Evolutionary conservation across 2,329 filamentous ascomycete genomes (phyloP).

Genomic region (Tolypocladium ovalisporum): DNA sequence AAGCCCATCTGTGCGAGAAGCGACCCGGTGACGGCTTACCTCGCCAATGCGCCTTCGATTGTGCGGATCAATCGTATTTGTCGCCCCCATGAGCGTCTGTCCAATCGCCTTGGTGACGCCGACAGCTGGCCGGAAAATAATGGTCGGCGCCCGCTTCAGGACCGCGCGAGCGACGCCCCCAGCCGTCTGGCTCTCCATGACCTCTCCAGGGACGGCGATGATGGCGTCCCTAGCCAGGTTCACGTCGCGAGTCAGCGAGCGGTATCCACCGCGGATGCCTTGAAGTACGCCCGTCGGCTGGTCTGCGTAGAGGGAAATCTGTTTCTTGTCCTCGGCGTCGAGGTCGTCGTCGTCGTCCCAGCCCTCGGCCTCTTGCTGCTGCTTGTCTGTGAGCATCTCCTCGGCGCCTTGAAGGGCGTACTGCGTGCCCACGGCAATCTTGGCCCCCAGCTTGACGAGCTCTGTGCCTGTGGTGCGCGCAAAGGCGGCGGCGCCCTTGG

Average conservation of each 20-base stretch:
- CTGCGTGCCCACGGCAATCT: constrained; percentile 88
- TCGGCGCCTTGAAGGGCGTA: constrained; percentile 87
- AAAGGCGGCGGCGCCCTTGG: constrained; percentile 83
- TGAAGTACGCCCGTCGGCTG: constrained; percentile 84
- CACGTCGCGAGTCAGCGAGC: constrained; percentile 77
- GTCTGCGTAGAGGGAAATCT: constrained; percentile 85
- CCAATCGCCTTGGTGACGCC: constrained; percentile 82
- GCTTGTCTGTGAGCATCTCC: constrained; percentile 51
- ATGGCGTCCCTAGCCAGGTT: constrained; percentile 80
- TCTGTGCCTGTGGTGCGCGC: constrained; percentile 89
- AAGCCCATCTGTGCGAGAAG: neutral
- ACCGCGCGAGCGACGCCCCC: constrained; percentile 71
- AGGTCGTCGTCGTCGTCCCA: constrained; percentile 48
- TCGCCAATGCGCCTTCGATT: constrained; percentile 77
- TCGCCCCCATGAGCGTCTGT: constrained; percentile 82
- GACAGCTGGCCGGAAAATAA: constrained; percentile 82
- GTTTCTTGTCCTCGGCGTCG: constrained; percentile 61
- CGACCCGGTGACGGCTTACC: constrained; percentile 48
- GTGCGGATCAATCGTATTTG: constrained; percentile 77
- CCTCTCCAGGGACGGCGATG: constrained; percentile 84
- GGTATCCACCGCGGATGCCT: constrained; percentile 72
- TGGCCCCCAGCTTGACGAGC: constrained; percentile 87
- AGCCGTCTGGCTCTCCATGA: constrained; percentile 77
- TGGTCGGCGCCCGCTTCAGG: constrained; percentile 74
- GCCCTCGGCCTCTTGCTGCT: constrained; percentile 22